Percentiles rank a stretch among this genome's conserved stretches.
phyloP scores from a whole-genome alignment of 148 eudicot species.

The Diospyros kaki region DNA sequence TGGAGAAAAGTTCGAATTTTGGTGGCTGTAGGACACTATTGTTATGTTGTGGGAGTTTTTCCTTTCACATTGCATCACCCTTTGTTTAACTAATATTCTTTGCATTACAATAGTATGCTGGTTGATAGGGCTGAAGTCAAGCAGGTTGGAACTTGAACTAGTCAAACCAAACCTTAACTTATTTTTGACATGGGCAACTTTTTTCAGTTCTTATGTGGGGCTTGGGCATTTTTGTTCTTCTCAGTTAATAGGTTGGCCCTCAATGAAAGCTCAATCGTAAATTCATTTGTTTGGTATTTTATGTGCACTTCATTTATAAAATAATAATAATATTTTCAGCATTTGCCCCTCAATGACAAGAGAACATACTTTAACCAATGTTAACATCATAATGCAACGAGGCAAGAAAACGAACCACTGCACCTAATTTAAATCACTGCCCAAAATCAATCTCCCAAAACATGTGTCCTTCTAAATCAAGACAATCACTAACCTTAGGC shows the following conservation, averaged over 20 bases:
- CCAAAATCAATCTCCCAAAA: too few species aligned
- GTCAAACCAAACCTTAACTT: background rate
- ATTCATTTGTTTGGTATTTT: too few species aligned
- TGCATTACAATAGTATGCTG: background rate
- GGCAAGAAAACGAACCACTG: too few species aligned
- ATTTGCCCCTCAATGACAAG: too few species aligned
- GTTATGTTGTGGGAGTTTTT: background rate
- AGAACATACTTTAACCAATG: too few species aligned
- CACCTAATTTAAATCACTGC: too few species aligned
- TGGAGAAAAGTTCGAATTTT: background rate
- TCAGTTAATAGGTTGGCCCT: too few species aligned
- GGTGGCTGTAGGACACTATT: background rate
- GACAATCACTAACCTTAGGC: too few species aligned
- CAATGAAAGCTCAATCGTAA: too few species aligned
- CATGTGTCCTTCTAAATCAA: too few species aligned
- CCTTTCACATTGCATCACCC: background rate
- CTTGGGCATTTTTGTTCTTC: background rate
- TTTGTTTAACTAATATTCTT: background rate
- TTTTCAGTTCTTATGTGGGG: background rate
- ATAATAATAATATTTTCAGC: too few species aligned
- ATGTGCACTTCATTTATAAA: background rate
- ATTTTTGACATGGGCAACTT: background rate
- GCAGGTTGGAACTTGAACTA: background rate
- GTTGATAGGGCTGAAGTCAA: background rate
- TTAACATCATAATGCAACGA: too few species aligned